Percentiles rank a stretch among this genome's conserved stretches.
Evolutionary conservation across 129 eudicot genomes (phyloP).

Genomic region (Helichrysum umbraculigerum): DNA sequence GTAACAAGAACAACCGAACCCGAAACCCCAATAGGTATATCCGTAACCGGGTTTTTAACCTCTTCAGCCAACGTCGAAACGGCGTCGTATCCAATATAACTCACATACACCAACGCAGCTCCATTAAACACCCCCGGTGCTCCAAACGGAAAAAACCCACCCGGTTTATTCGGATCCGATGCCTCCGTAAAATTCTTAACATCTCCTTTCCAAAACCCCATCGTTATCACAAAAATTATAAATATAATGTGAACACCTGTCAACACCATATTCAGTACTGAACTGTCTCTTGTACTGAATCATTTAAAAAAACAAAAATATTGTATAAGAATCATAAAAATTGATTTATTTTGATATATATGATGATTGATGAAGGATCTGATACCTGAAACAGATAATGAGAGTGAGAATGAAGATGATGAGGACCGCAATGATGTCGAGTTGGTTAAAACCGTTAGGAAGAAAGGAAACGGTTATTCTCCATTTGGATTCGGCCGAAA

Average conservation of each 20-base stretch:
- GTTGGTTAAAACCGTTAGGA: constrained; percentile 79
- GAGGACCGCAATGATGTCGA: constrained; percentile 76
- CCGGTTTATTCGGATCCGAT: constrained; percentile 50
- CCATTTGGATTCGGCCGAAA: constrained; percentile 58
- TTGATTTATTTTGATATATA: no score
- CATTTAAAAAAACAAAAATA: background rate
- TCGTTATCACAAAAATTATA: constrained; percentile 64
- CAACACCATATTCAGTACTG: constrained; percentile 73
- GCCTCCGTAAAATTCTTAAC: constrained; percentile 69
- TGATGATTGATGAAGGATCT: background rate
- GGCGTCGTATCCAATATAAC: constrained; percentile 96
- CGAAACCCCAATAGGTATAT: constrained; percentile 86
- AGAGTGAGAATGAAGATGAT: constrained; percentile 76
- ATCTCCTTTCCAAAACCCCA: constrained; percentile 87
- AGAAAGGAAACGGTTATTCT: constrained; percentile 52
- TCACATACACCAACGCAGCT: constrained; percentile 83
- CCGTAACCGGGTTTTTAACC: constrained; percentile 77
- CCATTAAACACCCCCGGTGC: constrained; percentile 87
- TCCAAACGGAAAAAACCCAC: constrained; percentile 89
- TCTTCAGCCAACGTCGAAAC: constrained; percentile 98
- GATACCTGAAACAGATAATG: constrained; percentile 87
- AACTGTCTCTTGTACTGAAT: constrained; percentile 85
- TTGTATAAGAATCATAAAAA: background rate
- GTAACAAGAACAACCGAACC: constrained; percentile 88
- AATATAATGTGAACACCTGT: constrained; percentile 70